Conservation (phyloP, 495 filamentous ascomycete species). For the Podospora australis region DNA sequence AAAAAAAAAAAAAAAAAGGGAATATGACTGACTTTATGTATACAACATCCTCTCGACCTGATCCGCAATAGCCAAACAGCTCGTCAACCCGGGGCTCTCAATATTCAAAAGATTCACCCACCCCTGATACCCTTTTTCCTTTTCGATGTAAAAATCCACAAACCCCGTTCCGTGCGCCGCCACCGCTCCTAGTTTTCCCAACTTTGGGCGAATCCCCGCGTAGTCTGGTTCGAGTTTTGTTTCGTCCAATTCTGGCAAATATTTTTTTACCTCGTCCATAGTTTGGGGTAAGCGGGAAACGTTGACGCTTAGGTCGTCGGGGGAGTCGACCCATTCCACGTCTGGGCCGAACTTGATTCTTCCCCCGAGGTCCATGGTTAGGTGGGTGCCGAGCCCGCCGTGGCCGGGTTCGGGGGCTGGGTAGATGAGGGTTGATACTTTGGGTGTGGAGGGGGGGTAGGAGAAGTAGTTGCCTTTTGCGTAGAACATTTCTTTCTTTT, state of each 20-base stretch:
- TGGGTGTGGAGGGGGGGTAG: conserved; percentile 59
- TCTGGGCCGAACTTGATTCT: conserved; percentile 90
- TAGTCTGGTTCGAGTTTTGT: conserved; percentile 73
- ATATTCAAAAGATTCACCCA: conserved; percentile 92
- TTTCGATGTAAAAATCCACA: conserved; percentile 76
- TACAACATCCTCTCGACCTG: conserved; percentile 73
- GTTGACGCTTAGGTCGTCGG: conserved; percentile 38
- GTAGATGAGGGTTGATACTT: conserved; percentile 73
- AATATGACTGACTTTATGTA: conserved; percentile 22
- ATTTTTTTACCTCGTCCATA: conserved; percentile 65
- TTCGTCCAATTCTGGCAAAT: conserved; percentile 66
- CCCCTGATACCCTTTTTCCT: conserved; percentile 75
- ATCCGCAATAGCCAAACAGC: conserved; percentile 80
- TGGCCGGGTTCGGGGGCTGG: conserved; percentile 74
- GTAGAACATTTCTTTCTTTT: conserved; percentile 60
- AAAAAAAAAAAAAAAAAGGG: too few relatives aligned
- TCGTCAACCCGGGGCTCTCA: conserved; percentile 92
- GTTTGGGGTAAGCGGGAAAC: conserved; percentile 58
- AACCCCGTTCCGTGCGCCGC: conserved; percentile 59
- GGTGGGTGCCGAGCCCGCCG: conserved; percentile 84
- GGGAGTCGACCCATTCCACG: conserved; percentile 76
- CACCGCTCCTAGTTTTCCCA: conserved; percentile 52
- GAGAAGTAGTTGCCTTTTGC: conserved; percentile 96
- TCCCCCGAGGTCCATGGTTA: conserved; percentile 84
- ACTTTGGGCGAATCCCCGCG: conserved; percentile 83